Evolutionary conservation across 148 eudicot genomes (phyloP).

Genomic region (Selenicereus undatus): DNA sequence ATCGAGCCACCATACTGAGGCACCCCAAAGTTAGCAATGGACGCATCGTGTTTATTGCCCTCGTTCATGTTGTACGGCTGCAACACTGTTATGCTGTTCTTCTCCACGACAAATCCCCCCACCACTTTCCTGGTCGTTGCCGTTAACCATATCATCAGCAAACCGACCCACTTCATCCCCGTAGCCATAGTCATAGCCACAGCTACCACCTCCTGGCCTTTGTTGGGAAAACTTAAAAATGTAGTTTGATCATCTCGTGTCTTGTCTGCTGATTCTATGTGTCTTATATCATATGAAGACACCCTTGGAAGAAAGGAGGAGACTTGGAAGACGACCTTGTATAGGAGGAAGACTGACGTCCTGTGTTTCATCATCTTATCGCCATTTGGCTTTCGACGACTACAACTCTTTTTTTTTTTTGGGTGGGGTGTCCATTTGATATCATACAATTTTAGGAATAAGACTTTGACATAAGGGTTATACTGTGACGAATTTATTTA

Average conservation of each 20-base stretch:
- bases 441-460: no score
- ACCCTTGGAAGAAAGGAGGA: not conserved
- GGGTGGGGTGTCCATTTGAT: no score
- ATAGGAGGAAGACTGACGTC: not conserved
- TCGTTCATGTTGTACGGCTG: constrained; percentile 40
- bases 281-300: no score
- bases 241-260: not conserved
- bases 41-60: constrained; percentile 55
- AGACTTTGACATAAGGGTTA: no score
- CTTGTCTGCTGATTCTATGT: no score
- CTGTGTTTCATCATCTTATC: not conserved
- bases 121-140: not conserved
- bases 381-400: not conserved
- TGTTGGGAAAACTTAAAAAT: not conserved
- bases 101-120: constrained; percentile 79
- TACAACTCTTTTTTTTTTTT: not conserved
- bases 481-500: no score
- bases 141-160: not conserved
- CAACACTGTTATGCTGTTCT: constrained; percentile 55
- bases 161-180: not conserved
- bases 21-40: constrained; percentile 89
- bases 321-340: not conserved
- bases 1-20: constrained; percentile 91
- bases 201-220: not conserved
- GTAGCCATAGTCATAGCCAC: not conserved